These are phyloP conservation scores for Phlyctochytrium planicorne DNA, from an alignment of 192 early-diverging fungal species.

Conservation along the genomic window DNA sequence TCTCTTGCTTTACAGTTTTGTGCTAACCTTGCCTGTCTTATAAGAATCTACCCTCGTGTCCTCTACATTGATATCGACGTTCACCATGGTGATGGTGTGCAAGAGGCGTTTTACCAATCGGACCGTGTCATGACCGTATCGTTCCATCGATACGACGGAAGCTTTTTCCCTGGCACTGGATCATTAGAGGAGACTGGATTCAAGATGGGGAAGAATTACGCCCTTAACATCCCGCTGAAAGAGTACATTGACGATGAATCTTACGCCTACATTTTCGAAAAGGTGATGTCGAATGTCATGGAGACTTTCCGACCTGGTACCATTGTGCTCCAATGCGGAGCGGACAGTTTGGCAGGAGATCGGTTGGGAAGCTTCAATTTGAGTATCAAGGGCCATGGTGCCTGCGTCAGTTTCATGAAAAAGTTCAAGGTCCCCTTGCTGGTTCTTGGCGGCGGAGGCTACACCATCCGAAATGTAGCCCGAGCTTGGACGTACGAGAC, in stretches of 20 bases:
- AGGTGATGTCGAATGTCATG: slow-evolving; percentile 82
- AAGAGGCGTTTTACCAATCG: slow-evolving; percentile 91
- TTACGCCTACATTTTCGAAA: slow-evolving; percentile 88
- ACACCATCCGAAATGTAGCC: slow-evolving; percentile 95
- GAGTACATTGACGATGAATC: slow-evolving; percentile 93
- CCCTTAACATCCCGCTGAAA: slow-evolving; percentile 91
- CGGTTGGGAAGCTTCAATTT: slow-evolving; percentile 94
- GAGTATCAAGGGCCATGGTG: slow-evolving; percentile 89
- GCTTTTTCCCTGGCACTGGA: slow-evolving; percentile 96
- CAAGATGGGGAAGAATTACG: slow-evolving; percentile 85
- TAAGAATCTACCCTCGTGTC: slow-evolving; percentile 70
- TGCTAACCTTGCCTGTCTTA: not conserved
- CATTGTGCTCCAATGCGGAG: slow-evolving; percentile 94
- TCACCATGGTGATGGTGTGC: slow-evolving; percentile 97
- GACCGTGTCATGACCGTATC: slow-evolving; percentile 95
- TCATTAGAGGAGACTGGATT: slow-evolving; percentile 85
- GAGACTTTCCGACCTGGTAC: slow-evolving; percentile 91
- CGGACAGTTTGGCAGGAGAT: slow-evolving; percentile 91
- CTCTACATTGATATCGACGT: slow-evolving; percentile 98
- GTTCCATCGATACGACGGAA: slow-evolving; percentile 92
- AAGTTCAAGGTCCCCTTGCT: slow-evolving; percentile 87
- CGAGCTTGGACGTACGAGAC: slow-evolving; percentile 97
- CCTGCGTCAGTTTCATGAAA: slow-evolving; percentile 91
- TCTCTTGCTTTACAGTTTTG: not conserved
- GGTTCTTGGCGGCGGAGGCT: slow-evolving; percentile 94